Conservation (phyloP, 1,284 basidiomycete species). For the Bjerkandera adusta region DNA sequence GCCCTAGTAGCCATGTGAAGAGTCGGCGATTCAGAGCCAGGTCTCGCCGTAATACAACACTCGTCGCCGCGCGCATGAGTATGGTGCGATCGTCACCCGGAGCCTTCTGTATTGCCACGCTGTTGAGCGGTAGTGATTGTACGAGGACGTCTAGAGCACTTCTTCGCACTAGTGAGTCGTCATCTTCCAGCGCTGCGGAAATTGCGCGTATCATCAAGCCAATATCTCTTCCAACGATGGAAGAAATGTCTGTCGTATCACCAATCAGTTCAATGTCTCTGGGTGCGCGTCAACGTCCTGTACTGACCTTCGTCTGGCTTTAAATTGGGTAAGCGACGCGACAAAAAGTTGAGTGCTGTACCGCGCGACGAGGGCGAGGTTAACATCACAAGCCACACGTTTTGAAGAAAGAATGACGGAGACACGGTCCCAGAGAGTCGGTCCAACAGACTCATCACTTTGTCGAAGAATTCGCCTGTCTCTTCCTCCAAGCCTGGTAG, state of each 20-base stretch:
- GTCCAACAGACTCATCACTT: slow-evolving; percentile 84
- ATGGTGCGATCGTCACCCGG: slow-evolving; percentile 68
- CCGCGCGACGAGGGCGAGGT: slow-evolving; percentile 87
- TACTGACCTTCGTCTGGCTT: slow-evolving; percentile 65
- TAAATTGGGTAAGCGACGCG: slow-evolving; percentile 72
- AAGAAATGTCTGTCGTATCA: slow-evolving; percentile 55
- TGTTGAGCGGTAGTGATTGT: slow-evolving; percentile 73
- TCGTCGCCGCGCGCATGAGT: slow-evolving; percentile 75
- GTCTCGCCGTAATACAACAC: slow-evolving; percentile 89
- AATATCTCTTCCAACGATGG: slow-evolving; percentile 80
- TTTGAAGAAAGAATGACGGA: slow-evolving; percentile 90
- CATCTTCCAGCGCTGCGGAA: slow-evolving; percentile 85
- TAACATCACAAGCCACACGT: slow-evolving; percentile 91
- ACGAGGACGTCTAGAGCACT: slow-evolving; percentile 80
- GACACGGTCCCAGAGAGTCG: slow-evolving; percentile 81
- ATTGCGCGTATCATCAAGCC: slow-evolving; percentile 94
- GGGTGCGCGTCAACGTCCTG: not conserved
- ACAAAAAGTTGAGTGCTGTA: slow-evolving; percentile 85
- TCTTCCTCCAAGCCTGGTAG: slow-evolving; percentile 96
- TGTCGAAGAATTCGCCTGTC: slow-evolving; percentile 95
- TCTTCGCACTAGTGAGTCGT: slow-evolving; percentile 84
- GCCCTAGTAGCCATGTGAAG: slow-evolving; percentile 90
- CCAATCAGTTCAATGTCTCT: slow-evolving; percentile 4
- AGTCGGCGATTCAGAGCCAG: slow-evolving; percentile 91
- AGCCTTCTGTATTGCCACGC: slow-evolving; percentile 63